phyloP scores from a whole-genome alignment of 179 eudicot genomes.

The Pouteria campechiana region DNA sequence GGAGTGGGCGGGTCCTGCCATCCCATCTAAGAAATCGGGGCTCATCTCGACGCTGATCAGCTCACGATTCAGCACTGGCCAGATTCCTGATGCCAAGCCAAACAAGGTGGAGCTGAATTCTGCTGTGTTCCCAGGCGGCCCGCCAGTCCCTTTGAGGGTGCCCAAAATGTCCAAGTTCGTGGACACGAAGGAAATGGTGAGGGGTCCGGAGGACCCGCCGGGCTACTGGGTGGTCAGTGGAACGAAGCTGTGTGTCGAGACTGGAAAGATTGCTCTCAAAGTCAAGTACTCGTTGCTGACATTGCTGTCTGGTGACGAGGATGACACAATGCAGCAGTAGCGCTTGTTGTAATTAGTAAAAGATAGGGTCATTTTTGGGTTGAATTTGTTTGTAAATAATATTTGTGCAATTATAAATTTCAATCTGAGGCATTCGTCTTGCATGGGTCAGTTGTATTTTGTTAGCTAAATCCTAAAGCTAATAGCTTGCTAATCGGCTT shows the following conservation, averaged over 20 bases:
- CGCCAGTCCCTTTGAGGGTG: slow-evolving; percentile 56
- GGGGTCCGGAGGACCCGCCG: slow-evolving; percentile 94
- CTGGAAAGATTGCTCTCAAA: slow-evolving; percentile 61
- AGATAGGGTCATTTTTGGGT: too few relatives aligned
- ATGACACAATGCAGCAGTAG: too few relatives aligned
- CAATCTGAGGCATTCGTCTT: too few relatives aligned
- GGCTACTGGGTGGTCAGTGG: slow-evolving; percentile 97
- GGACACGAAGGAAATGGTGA: slow-evolving; percentile 68
- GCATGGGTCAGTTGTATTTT: too few relatives aligned
- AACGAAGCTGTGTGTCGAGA: slow-evolving; percentile 66
- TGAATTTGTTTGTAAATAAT: too few relatives aligned
- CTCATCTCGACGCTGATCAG: slow-evolving; percentile 72
- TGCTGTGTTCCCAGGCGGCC: slow-evolving; percentile 72
- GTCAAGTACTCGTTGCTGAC: slow-evolving; percentile 70
- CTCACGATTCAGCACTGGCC: slow-evolving; percentile 50
- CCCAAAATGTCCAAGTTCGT: slow-evolving; percentile 57
- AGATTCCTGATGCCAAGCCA: slow-evolving; percentile 29
- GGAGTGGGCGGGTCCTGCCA: slow-evolving; percentile 69
- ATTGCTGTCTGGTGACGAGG: slow-evolving; percentile 54
- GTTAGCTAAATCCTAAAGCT: too few relatives aligned
- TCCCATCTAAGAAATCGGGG: slow-evolving; percentile 60
- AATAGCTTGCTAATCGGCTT: too few relatives aligned
- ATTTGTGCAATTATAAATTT: too few relatives aligned
- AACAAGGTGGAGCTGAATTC: slow-evolving; percentile 78
- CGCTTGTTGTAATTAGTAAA: too few relatives aligned